Percentiles rank a stretch among this genome's conserved stretches.
Conservation (phyloP, 73 alveolate genomes). For the Blepharisma japonicum region DNA sequence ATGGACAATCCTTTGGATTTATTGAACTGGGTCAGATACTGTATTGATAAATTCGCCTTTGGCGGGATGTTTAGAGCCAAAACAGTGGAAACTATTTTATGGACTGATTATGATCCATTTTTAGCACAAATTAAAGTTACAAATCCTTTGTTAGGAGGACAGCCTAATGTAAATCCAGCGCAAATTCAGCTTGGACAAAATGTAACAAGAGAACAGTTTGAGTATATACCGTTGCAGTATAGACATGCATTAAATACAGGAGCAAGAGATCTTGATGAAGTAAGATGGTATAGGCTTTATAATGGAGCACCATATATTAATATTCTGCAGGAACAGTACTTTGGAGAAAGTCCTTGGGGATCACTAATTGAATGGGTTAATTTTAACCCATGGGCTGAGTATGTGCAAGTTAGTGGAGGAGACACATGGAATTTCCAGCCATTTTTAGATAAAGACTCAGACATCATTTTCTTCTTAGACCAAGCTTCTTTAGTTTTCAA, state of each 20-base stretch:
- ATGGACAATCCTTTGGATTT: not conserved
- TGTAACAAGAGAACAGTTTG: not conserved
- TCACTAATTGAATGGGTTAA: no score
- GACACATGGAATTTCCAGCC: no score
- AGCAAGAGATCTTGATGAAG: not conserved
- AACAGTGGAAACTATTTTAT: conserved; percentile 18
- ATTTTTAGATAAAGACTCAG: no score
- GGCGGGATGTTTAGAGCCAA: conserved; percentile 13
- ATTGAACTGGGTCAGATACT: conserved; percentile 5
- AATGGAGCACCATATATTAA: no score
- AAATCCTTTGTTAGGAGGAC: conserved; percentile 20
- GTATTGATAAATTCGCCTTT: not conserved
- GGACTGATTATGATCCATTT: conserved; percentile 28
- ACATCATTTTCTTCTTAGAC: not conserved
- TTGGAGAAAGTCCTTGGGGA: no score
- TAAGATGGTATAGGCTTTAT: conserved; percentile 2
- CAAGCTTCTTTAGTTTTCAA: conserved; percentile 5
- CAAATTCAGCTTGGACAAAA: not conserved
- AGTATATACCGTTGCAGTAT: not conserved
- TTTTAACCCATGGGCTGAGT: no score
- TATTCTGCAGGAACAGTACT: no score
- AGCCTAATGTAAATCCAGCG: not conserved
- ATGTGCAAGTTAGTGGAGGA: no score
- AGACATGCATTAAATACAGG: conserved; percentile 25
- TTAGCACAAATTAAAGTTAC: not conserved